A percentile compares a stretch with the other conserved stretches of the same genome.
These are phyloP conservation scores for Elymus sibiricus DNA, from an alignment of 176 grass and related monocot species.

Conservation along the genomic window DNA sequence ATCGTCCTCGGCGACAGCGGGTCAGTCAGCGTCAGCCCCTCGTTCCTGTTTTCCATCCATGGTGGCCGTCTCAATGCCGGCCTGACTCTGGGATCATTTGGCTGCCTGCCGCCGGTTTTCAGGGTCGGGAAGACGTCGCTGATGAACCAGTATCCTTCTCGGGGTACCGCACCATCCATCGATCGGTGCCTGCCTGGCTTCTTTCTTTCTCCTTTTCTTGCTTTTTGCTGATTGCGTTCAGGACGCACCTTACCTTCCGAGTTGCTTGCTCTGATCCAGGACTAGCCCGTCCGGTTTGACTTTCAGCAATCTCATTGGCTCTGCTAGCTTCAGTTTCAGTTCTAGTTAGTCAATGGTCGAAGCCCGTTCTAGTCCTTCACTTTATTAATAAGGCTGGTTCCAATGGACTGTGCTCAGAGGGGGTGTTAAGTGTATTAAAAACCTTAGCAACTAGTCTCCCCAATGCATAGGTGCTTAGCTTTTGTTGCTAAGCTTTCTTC, in stretches of 20 bases:
- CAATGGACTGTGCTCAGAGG: no score
- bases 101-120: neutral
- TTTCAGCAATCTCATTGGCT: neutral
- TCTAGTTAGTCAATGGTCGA: neutral
- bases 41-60: neutral
- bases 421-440: no score
- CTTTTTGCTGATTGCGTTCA: neutral
- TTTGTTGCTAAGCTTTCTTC: no score
- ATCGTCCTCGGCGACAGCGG: constrained; percentile 71
- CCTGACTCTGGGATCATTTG: neutral
- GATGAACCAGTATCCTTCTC: constrained; percentile 97
- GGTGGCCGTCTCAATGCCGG: neutral
- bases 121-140: constrained; percentile 98
- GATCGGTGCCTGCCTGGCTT: neutral
- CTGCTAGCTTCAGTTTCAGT: neutral
- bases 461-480: no score
- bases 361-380: neutral
- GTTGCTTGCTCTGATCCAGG: neutral
- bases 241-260: neutral
- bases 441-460: no score
- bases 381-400: neutral
- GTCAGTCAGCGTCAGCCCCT: neutral
- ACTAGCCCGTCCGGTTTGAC: neutral
- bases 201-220: neutral
- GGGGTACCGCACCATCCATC: neutral